A percentile compares a stretch with the other conserved stretches of the same genome.
Evolutionary conservation across 257 asterid species (phyloP).

Genomic region (Solanum pimpinellifolium): DNA sequence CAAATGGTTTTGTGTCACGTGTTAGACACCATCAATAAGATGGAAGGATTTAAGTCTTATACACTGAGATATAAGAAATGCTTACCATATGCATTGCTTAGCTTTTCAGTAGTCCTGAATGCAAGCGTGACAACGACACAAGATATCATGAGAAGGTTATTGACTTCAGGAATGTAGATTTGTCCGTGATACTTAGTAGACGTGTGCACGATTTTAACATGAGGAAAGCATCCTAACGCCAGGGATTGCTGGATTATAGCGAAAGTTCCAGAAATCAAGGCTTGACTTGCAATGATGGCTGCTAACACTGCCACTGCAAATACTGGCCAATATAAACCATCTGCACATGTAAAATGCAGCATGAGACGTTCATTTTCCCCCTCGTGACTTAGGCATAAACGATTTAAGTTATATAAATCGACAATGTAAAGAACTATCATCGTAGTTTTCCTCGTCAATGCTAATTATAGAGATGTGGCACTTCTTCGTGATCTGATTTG

Average conservation of each 20-base stretch:
- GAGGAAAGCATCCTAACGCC: constrained; percentile 50
- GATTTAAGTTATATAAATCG: neutral
- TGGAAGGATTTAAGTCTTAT: neutral
- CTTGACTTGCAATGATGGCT: constrained; percentile 51
- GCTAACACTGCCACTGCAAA: constrained; percentile 41
- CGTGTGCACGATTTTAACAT: constrained; percentile 42
- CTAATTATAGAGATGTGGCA: too few species aligned
- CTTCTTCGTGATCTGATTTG: too few species aligned
- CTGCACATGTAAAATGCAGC: constrained; percentile 5
- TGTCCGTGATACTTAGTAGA: constrained; percentile 37
- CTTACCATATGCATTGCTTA: constrained; percentile 56
- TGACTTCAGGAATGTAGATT: constrained; percentile 45
- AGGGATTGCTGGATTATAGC: constrained; percentile 52
- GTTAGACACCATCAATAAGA: neutral
- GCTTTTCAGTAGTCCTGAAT: constrained; percentile 23
- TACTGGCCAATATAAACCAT: constrained; percentile 47
- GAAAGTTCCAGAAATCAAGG: constrained; percentile 50
- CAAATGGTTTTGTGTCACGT: neutral
- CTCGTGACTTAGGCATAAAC: neutral
- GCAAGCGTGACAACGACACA: constrained; percentile 34
- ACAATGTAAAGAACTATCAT: neutral
- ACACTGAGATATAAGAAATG: neutral
- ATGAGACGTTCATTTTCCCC: neutral
- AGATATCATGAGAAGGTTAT: constrained; percentile 42
- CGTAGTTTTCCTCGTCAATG: too few species aligned